phyloP scores from a whole-genome alignment of 495 filamentous ascomycete genomes.

The Sphaerosporella brunnea region DNA sequence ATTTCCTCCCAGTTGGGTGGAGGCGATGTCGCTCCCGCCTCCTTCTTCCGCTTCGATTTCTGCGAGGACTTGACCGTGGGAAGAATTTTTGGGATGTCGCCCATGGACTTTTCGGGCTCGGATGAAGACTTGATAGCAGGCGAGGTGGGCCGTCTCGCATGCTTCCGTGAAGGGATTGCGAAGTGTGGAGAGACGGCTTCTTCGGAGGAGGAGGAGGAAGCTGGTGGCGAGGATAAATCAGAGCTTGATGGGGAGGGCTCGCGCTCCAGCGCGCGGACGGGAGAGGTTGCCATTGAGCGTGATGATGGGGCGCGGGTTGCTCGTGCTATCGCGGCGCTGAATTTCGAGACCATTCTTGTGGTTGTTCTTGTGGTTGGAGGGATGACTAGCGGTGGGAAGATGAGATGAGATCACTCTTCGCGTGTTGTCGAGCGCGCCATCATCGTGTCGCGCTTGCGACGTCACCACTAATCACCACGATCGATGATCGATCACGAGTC shows the following conservation, averaged over 20 bases:
- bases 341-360: no score
- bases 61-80: no score
- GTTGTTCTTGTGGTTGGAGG: no score
- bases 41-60: slow-evolving; percentile 1
- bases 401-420: no score
- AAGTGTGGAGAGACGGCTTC: not conserved
- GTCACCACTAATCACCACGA: no score
- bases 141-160: no score
- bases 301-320: not conserved
- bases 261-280: not conserved
- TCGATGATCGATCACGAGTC: no score
- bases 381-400: no score
- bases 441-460: no score
- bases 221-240: slow-evolving; percentile 3
- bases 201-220: not conserved
- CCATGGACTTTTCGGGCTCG: not conserved
- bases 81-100: slow-evolving; percentile 1
- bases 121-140: not conserved
- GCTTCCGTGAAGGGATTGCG: no score
- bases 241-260: slow-evolving; percentile 2
- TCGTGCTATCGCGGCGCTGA: not conserved
- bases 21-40: slow-evolving; percentile 27
- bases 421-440: no score
- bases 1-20: slow-evolving; percentile 74
- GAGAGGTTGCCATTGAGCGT: not conserved